phyloP scores from a whole-genome alignment of 768 basidiomycete genomes.

The Boletus reticuloceps region DNA sequence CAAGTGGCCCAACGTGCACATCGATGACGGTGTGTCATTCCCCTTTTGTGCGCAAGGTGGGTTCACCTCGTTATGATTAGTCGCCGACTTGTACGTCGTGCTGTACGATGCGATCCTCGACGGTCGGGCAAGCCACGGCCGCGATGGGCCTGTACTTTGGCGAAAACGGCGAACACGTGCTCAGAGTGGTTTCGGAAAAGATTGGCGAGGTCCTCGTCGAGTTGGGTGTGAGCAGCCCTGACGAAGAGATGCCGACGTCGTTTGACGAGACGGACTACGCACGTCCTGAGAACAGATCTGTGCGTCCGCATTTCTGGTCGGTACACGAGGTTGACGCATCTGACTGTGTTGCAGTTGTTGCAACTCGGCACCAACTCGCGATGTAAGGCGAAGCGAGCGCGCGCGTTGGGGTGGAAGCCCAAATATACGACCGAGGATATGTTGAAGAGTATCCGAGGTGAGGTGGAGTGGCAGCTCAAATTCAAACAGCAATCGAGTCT shows the following conservation, averaged over 20 bases:
- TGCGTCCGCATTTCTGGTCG: neutral
- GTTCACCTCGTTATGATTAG: neutral
- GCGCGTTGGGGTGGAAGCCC: conserved; percentile 19
- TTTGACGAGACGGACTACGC: conserved; percentile 33
- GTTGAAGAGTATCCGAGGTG: conserved; percentile 10
- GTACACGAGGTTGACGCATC: neutral
- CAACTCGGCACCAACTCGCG: conserved; percentile 18
- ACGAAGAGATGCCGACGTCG: conserved; percentile 32
- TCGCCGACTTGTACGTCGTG: conserved; percentile 39
- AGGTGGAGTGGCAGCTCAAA: conserved; percentile 9
- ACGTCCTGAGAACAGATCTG: neutral
- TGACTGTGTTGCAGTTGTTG: neutral
- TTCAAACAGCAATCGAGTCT: neutral
- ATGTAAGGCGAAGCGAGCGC: conserved; percentile 11
- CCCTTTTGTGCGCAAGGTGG: too few relatives aligned
- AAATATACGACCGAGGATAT: conserved; percentile 28
- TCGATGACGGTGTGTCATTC: conserved; percentile 36
- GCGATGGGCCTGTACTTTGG: conserved; percentile 53
- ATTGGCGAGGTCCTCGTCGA: conserved; percentile 31
- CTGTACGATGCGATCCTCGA: conserved; percentile 38
- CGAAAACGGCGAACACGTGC: conserved; percentile 44
- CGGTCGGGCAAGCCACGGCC: conserved; percentile 8
- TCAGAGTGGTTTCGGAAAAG: conserved; percentile 39
- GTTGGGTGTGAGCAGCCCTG: neutral
- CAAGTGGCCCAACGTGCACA: conserved; percentile 58